Conservation (phyloP, 2,329 filamentous ascomycete genomes). For the Lachnellula willkommii region DNA sequence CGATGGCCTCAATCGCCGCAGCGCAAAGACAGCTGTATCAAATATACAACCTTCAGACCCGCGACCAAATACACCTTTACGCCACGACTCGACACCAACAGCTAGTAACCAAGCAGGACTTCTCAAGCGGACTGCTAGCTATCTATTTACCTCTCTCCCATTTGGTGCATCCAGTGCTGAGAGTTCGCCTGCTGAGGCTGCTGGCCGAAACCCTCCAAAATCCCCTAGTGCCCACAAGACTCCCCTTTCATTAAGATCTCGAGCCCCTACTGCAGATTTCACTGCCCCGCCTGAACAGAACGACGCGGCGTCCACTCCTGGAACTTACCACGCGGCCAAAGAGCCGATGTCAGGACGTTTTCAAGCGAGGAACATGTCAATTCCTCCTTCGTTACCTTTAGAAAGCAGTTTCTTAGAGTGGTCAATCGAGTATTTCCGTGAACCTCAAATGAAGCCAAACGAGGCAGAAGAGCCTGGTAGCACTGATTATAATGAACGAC, state of each 20-base stretch:
- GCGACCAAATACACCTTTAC: conserved; percentile 28
- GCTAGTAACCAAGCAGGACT: conserved; percentile 52
- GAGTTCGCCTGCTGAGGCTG: conserved; percentile 20
- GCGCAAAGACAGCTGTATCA: conserved; percentile 41
- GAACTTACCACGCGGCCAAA: conserved; percentile 69
- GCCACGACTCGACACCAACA: conserved; percentile 31
- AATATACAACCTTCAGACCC: conserved; percentile 23
- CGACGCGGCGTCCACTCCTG: conserved; percentile 59
- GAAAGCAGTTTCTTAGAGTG: conserved; percentile 84
- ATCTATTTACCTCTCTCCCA: conserved; percentile 49
- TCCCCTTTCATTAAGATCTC: conserved; percentile 32
- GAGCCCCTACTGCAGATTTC: conserved; percentile 49
- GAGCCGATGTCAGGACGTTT: conserved; percentile 78
- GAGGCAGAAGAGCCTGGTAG: conserved; percentile 96
- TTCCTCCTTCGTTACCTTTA: conserved; percentile 64
- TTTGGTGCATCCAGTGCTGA: conserved; percentile 36
- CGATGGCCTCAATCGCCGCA: conserved; percentile 60
- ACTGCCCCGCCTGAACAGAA: conserved; percentile 67
- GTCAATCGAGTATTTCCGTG: conserved; percentile 96
- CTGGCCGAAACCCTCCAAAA: conserved; percentile 20
- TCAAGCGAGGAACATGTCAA: conserved; percentile 53
- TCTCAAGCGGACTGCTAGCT: conserved; percentile 58
- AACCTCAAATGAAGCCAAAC: conserved; percentile 95
- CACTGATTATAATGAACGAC: conserved; percentile 88
- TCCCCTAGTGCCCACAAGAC: conserved; percentile 24